A percentile compares a stretch with the other conserved stretches of the same genome.
Conservation (phyloP, 768 basidiomycete genomes). For the Favolaschia claudopus region DNA sequence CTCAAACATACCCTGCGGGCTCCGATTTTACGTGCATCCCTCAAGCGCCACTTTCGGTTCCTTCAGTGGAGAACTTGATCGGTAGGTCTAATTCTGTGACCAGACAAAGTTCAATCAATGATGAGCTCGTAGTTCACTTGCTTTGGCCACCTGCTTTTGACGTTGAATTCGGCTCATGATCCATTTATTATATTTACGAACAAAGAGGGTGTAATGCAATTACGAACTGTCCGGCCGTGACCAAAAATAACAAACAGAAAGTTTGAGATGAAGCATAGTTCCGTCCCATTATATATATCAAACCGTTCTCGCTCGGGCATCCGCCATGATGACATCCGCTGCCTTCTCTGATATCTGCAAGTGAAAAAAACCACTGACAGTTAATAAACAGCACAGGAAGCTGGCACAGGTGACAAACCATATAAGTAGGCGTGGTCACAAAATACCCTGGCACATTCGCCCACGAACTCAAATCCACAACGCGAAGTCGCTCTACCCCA, state of each 20-base stretch:
- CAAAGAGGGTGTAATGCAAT: too few species aligned
- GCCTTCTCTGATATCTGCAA: constrained; percentile 42
- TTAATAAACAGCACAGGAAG: not conserved
- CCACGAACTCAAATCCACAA: constrained; percentile 42
- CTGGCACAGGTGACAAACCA: constrained; percentile 27
- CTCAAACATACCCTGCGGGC: too few species aligned
- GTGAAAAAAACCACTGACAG: not conserved
- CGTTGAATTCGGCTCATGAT: too few species aligned
- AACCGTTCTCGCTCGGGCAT: constrained; percentile 11
- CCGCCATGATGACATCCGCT: constrained; percentile 34
- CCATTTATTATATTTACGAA: too few species aligned
- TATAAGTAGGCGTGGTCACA: constrained; percentile 40
- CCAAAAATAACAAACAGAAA: not conserved
- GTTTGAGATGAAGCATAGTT: not conserved
- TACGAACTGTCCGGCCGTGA: too few species aligned
- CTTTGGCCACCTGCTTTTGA: too few species aligned
- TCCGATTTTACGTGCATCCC: too few species aligned
- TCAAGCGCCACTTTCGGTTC: too few species aligned
- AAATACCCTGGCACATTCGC: constrained; percentile 42
- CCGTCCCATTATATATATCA: not conserved
- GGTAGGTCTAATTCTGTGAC: too few species aligned
- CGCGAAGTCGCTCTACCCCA: constrained; percentile 36
- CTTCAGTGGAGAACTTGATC: too few species aligned
- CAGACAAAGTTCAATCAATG: too few species aligned
- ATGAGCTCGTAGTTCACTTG: too few species aligned